Evolutionary conservation across 768 basidiomycete genomes (phyloP).

Genomic region (Calvatia gigantea): DNA sequence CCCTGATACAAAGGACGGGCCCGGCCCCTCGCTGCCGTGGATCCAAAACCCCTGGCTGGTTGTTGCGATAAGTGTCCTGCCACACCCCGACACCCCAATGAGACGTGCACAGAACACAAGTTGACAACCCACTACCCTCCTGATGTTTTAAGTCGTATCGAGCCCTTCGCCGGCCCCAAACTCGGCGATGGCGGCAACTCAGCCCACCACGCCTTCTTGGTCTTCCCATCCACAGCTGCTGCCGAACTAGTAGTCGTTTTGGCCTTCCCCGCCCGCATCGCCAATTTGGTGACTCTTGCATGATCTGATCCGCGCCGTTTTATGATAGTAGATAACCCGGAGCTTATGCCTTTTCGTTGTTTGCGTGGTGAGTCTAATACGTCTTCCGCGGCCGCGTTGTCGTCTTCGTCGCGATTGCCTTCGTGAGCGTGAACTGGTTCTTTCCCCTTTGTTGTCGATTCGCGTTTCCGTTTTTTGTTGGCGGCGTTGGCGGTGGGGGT

Average conservation of each 20-base stretch:
- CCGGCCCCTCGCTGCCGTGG: too few relatives aligned
- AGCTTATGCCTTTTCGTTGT: constrained; percentile 54
- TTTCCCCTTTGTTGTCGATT: neutral
- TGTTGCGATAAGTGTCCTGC: too few relatives aligned
- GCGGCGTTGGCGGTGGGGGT: too few relatives aligned
- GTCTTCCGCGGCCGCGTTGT: too few relatives aligned
- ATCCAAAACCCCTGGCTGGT: too few relatives aligned
- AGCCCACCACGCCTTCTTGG: constrained; percentile 3
- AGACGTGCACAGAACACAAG: too few relatives aligned
- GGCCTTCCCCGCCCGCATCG: neutral
- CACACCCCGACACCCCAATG: too few relatives aligned
- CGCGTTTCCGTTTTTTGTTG: constrained; percentile 14
- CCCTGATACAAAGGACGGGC: too few relatives aligned
- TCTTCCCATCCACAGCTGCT: neutral
- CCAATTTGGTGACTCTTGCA: neutral
- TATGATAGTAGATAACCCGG: constrained; percentile 52
- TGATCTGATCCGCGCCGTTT: constrained; percentile 21
- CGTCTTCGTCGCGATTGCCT: too few relatives aligned
- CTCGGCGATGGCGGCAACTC: neutral
- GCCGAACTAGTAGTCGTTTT: neutral
- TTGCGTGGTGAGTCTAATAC: constrained; percentile 10
- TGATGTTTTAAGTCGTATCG: neutral
- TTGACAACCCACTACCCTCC: too few relatives aligned
- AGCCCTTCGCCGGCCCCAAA: neutral
- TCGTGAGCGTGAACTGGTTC: constrained; percentile 13